These are phyloP conservation scores for Russula abietina DNA, from an alignment of 768 basidiomycete species.

Conservation along the genomic window DNA sequence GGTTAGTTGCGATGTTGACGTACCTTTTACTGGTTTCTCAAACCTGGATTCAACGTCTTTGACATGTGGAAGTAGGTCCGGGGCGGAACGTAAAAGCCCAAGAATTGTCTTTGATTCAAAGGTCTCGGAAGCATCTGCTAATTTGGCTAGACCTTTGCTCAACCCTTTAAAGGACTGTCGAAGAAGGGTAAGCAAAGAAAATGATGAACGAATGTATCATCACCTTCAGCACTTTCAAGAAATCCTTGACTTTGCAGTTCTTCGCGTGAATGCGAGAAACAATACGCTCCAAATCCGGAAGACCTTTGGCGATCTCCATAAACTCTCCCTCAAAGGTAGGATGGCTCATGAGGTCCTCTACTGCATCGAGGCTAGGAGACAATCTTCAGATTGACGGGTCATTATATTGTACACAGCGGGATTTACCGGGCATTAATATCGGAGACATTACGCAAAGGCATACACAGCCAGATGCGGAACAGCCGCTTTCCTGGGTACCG, in stretches of 20 bases:
- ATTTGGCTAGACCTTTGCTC: slow-evolving; percentile 54
- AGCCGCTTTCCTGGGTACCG: slow-evolving; percentile 70
- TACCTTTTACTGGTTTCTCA: slow-evolving; percentile 57
- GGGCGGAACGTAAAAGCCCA: slow-evolving; percentile 71
- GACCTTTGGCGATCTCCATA: slow-evolving; percentile 63
- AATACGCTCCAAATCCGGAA: slow-evolving; percentile 91
- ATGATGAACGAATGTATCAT: neutral
- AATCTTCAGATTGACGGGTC: neutral
- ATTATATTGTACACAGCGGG: neutral
- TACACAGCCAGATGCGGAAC: slow-evolving; percentile 95
- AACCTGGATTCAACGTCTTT: slow-evolving; percentile 72
- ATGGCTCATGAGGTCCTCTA: slow-evolving; percentile 82
- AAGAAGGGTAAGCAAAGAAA: neutral
- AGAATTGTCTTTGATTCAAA: slow-evolving; percentile 76
- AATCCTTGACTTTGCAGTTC: slow-evolving; percentile 81
- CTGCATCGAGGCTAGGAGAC: slow-evolving; percentile 74
- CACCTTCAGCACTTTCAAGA: slow-evolving; percentile 76
- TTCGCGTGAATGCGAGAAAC: slow-evolving; percentile 94
- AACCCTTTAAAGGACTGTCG: slow-evolving; percentile 69
- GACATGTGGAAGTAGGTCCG: slow-evolving; percentile 68
- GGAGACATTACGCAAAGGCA: slow-evolving; percentile 72
- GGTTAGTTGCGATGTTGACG: neutral
- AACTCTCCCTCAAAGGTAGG: slow-evolving; percentile 74
- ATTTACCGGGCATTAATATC: slow-evolving; percentile 85
- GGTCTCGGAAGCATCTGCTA: slow-evolving; percentile 58